These are phyloP conservation scores for Podospora anserina DNA, from an alignment of 495 filamentous ascomycete genomes.

Conservation along the genomic window DNA sequence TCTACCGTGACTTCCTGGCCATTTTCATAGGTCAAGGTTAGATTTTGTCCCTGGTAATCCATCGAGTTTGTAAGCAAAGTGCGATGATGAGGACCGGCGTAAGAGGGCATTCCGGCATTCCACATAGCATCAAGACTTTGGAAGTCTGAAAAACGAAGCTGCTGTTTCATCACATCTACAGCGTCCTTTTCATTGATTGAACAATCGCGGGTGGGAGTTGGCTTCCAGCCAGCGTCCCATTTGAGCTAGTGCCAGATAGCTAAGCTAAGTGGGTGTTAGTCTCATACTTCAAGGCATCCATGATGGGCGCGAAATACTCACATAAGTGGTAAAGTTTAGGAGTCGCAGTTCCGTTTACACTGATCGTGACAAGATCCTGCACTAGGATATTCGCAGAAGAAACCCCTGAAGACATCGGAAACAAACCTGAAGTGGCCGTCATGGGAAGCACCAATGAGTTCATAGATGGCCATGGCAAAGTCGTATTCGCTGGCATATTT, in stretches of 20 bases:
- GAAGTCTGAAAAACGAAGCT: slow-evolving; percentile 13
- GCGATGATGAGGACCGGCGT: slow-evolving; percentile 12
- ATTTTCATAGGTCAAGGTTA: slow-evolving; percentile 30
- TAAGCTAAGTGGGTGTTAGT: neutral
- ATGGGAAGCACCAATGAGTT: slow-evolving; percentile 43
- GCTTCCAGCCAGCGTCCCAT: neutral
- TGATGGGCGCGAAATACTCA: slow-evolving; percentile 14
- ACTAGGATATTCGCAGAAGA: slow-evolving; percentile 25
- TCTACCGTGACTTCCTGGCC: slow-evolving; percentile 19
- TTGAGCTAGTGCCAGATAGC: neutral
- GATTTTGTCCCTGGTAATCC: slow-evolving; percentile 21
- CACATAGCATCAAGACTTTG: slow-evolving; percentile 38
- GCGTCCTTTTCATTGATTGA: slow-evolving; percentile 37
- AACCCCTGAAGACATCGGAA: slow-evolving; percentile 32
- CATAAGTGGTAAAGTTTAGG: slow-evolving; percentile 34
- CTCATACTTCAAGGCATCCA: neutral
- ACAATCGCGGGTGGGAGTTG: slow-evolving; percentile 19
- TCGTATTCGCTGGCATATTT: slow-evolving; percentile 49
- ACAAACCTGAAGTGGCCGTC: slow-evolving; percentile 47
- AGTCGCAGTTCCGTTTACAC: slow-evolving; percentile 27
- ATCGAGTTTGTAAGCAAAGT: slow-evolving; percentile 19
- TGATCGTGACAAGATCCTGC: slow-evolving; percentile 31
- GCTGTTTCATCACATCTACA: slow-evolving; percentile 12
- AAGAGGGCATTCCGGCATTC: slow-evolving; percentile 26
- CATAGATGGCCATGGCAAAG: slow-evolving; percentile 45